Percentiles rank a stretch among this genome's conserved stretches.
phyloP scores from a whole-genome alignment of 106 monocot species.

The Dioscorea zingiberensis region DNA sequence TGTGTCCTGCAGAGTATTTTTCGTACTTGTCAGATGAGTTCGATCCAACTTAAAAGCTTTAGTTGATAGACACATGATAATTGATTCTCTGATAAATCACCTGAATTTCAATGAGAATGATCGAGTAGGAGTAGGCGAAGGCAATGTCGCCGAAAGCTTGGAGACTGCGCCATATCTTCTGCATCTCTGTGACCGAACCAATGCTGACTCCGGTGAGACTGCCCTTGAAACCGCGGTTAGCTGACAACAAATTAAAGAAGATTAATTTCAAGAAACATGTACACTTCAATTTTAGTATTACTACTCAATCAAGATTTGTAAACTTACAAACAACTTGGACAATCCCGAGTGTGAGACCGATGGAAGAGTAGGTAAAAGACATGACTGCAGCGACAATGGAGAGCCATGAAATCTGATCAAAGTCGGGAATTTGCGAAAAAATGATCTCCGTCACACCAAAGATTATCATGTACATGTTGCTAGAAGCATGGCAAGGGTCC shows the following conservation, averaged over 20 bases:
- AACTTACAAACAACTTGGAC: slow-evolving; percentile 25
- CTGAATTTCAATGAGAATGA: slow-evolving; percentile 94
- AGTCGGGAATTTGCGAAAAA: slow-evolving; percentile 75
- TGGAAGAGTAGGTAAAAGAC: slow-evolving; percentile 81
- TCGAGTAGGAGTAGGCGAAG: slow-evolving; percentile 92
- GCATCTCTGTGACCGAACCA: slow-evolving; percentile 35
- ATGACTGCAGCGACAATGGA: slow-evolving; percentile 75
- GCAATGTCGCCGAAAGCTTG: slow-evolving; percentile 91
- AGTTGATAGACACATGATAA: too few relatives aligned
- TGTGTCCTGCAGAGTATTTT: slow-evolving; percentile 40
- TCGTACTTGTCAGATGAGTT: too few relatives aligned
- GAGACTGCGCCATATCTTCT: slow-evolving; percentile 78
- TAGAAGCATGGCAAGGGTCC: slow-evolving; percentile 30
- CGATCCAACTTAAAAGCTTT: too few relatives aligned
- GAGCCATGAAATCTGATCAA: slow-evolving; percentile 73
- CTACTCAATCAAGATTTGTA: background rate
- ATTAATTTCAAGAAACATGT: too few relatives aligned
- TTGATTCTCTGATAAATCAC: slow-evolving; percentile 6
- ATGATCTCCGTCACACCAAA: slow-evolving; percentile 48
- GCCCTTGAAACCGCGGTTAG: slow-evolving; percentile 32
- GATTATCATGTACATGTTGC: slow-evolving; percentile 62
- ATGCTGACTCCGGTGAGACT: slow-evolving; percentile 54
- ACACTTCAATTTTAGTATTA: too few relatives aligned
- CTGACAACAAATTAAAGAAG: slow-evolving; percentile 8
- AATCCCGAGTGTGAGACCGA: slow-evolving; percentile 52